These are phyloP conservation scores for Coniella vitis DNA, from an alignment of 2,329 filamentous ascomycete species.

Conservation along the genomic window DNA sequence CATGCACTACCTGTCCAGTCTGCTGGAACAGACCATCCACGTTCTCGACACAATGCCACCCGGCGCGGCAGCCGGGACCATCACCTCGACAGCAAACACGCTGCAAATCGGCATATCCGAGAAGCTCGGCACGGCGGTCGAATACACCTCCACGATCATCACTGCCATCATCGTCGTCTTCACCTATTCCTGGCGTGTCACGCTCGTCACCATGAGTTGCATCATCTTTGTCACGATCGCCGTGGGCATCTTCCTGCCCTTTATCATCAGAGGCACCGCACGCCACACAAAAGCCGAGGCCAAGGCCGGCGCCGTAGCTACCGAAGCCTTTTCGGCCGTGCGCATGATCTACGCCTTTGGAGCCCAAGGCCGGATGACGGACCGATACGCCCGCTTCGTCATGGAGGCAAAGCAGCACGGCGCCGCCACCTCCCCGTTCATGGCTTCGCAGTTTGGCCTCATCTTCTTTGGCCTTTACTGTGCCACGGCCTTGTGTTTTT, in stretches of 20 bases:
- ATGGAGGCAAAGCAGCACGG: conserved; percentile 46
- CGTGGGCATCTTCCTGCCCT: conserved; percentile 42
- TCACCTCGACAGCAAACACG: conserved; percentile 56
- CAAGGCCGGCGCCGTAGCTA: conserved; percentile 52
- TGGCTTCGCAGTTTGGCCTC: conserved; percentile 46
- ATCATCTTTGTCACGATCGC: conserved; percentile 49
- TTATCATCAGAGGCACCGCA: conserved; percentile 46
- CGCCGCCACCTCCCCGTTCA: conserved; percentile 41
- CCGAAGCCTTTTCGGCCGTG: conserved; percentile 53
- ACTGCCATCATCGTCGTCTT: conserved; percentile 50
- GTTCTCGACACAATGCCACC: conserved; percentile 60
- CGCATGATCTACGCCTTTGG: conserved; percentile 58
- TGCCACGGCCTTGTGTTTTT: conserved; percentile 51
- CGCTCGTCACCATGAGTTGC: conserved; percentile 50
- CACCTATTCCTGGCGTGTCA: conserved; percentile 50
- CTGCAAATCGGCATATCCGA: conserved; percentile 61
- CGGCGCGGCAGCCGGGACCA: conserved; percentile 55
- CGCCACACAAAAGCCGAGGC: conserved; percentile 44
- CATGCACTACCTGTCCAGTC: conserved; percentile 55
- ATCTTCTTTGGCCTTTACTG: conserved; percentile 47
- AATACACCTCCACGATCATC: conserved; percentile 46
- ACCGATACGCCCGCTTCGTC: conserved; percentile 48
- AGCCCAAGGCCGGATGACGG: conserved; percentile 47
- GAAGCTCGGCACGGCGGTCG: conserved; percentile 52
- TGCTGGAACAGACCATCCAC: conserved; percentile 60